These are phyloP conservation scores for Pythium sp. DNA, from an alignment of 352 stramenopile genomes.

Conservation along the genomic window DNA sequence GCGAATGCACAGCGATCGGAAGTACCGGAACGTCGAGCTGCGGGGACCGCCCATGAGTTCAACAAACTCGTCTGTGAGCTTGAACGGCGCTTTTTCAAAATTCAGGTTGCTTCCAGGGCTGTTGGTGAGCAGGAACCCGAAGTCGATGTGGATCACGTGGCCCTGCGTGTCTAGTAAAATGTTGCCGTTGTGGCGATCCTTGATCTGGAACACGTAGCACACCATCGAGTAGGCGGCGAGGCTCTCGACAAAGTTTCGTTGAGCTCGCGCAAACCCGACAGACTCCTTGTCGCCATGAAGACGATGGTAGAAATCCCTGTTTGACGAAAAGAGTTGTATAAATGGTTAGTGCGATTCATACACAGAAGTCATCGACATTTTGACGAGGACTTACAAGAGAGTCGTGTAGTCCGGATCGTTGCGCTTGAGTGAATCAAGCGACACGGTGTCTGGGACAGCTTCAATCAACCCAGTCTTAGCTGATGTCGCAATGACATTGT, in stretches of 20 bases:
- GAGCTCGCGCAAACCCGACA: conserved; percentile 67
- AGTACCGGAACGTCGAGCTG: conserved; percentile 92
- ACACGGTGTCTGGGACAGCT: conserved; percentile 95
- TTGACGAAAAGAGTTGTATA: conserved; percentile 26
- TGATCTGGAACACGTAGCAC: conserved; percentile 98
- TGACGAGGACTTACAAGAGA: conserved; percentile 77
- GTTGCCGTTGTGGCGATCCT: conserved; percentile 99
- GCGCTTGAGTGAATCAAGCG: conserved; percentile 96
- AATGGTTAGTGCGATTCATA: conserved; percentile 26
- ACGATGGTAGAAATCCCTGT: conserved; percentile 89
- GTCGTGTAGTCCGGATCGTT: conserved; percentile 79
- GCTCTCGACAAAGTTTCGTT: conserved; percentile 88
- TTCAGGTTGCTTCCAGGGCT: conserved; percentile 92
- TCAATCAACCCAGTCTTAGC: conserved; percentile 95
- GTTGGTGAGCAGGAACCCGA: conserved; percentile 97
- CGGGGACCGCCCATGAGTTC: conserved; percentile 93
- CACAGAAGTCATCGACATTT: not conserved
- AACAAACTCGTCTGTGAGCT: conserved; percentile 96
- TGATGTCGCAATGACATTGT: conserved; percentile 96
- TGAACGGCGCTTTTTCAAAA: conserved; percentile 97
- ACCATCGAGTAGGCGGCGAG: conserved; percentile 98
- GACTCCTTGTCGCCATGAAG: conserved; percentile 88
- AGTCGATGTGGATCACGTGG: conserved; percentile 99
- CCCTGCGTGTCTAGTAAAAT: conserved; percentile 97
- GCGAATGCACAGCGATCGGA: conserved; percentile 94